Percentiles rank a stretch among this genome's conserved stretches.
These are phyloP conservation scores for Colletotrichum sp. DNA, from an alignment of 2,329 filamentous ascomycete genomes.

Conservation along the genomic window DNA sequence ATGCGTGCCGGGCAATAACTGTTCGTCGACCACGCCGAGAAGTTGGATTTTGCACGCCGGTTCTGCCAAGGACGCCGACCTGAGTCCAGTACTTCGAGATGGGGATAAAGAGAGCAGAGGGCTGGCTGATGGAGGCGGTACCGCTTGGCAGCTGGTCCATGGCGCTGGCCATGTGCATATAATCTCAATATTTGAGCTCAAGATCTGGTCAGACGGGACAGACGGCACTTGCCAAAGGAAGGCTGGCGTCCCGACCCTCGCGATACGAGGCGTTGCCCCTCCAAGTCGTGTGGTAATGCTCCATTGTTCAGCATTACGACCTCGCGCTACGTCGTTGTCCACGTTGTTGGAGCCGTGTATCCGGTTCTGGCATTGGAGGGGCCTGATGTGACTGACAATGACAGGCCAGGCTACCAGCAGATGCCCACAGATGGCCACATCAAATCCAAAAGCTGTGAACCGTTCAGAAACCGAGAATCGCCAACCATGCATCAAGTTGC, in stretches of 20 bases:
- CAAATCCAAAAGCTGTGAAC: background rate
- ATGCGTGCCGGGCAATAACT: background rate
- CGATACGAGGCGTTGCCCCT: conserved; percentile 11
- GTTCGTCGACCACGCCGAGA: background rate
- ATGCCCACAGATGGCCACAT: background rate
- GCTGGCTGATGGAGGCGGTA: background rate
- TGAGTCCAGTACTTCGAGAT: background rate
- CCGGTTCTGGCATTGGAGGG: background rate
- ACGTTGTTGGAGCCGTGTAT: background rate
- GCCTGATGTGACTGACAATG: background rate
- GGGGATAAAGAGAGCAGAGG: background rate
- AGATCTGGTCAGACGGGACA: background rate
- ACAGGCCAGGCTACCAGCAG: background rate
- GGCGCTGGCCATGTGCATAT: conserved; percentile 8
- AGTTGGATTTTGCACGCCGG: background rate
- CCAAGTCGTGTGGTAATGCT: background rate
- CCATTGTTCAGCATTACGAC: background rate
- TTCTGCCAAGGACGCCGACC: conserved; percentile 2
- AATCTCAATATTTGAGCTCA: background rate
- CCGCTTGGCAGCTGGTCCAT: conserved; percentile 9
- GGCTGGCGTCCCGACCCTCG: background rate
- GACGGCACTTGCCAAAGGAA: background rate
- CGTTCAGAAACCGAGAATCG: background rate
- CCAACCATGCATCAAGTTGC: background rate
- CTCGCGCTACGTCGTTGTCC: background rate